Evolutionary conservation across 768 basidiomycete genomes (phyloP), one percentile per base, ranked within the genome.

Genomic region (Agaricus bisporus): DNA sequence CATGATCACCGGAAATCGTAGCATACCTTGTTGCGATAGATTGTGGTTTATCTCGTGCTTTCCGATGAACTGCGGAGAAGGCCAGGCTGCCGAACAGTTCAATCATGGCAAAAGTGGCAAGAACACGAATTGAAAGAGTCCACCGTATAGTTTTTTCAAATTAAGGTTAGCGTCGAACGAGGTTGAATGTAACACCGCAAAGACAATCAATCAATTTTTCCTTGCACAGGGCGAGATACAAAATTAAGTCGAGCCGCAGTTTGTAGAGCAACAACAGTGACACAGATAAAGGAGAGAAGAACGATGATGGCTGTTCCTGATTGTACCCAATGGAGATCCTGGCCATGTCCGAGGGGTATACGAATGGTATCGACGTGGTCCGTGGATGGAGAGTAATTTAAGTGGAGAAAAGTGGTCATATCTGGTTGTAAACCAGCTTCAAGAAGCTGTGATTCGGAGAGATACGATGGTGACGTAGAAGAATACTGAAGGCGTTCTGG

Each of bases 401-500:
- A 20, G 14, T 39, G 50, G 1, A 35, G 20, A 7, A 54, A 47
- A 15, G 20, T 18, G n/a, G 26, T 20, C 28, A 17, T 32, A 12
- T 32, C 25, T 7, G 26, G n/a, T 28, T n/a, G 20, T 9, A 54
- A 5, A 8, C 39, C 18, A 11, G 28, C 26, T 46, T 54, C 45
- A 9, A 7, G 37, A 20, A 54, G 52, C 39, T 54, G 52, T n/a
- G 45, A 5, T 39, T 46, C 38, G 22, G 52, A 54, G 10, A 54
- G 36, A 20, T 54, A 32, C 4, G 26, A 11, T 28, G 52, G 52
- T 7, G 26, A 37, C 18, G 15, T 43, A 18, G 41, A 20, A 26
- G 38, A 41, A 14, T 18, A 26, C 12, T 29, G 25, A 2, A 32
- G 51, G 22, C 20, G 22, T 9, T 22, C 36, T 14, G 3, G 18